These are phyloP conservation scores for Chlorella sp. DNA, from an alignment of 139 green algal genomes.

Conservation along the genomic window DNA sequence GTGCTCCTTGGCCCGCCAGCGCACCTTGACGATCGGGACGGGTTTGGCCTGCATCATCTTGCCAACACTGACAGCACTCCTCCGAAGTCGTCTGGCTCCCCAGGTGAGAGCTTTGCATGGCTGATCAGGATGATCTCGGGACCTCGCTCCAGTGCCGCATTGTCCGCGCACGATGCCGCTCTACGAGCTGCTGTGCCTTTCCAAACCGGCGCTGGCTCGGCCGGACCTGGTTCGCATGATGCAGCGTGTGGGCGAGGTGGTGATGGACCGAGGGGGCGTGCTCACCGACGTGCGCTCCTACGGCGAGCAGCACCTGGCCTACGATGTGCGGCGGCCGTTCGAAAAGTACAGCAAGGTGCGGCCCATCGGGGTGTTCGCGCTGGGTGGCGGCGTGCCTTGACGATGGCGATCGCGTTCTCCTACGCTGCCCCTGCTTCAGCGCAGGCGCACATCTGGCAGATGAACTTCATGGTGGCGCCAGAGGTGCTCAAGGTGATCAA, in stretches of 20 bases:
- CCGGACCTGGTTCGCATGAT: constrained; percentile 41
- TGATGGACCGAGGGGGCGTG: constrained; percentile 59
- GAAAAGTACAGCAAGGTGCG: constrained; percentile 48
- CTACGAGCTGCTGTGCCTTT: constrained; percentile 77
- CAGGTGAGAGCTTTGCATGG: no score
- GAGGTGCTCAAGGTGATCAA: constrained; percentile 45
- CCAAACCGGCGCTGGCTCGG: constrained; percentile 37
- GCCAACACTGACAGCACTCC: no score
- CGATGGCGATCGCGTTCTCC: not conserved
- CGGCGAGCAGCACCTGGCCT: constrained; percentile 64
- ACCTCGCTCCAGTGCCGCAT: no score
- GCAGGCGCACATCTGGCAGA: constrained; percentile 72
- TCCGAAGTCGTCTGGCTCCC: no score
- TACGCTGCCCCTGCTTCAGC: not conserved
- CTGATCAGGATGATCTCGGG: no score
- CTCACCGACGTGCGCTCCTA: constrained; percentile 63
- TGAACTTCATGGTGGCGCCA: constrained; percentile 57
- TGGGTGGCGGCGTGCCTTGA: not conserved
- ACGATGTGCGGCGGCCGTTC: constrained; percentile 56
- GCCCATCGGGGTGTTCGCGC: not conserved
- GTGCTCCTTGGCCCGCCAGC: no score
- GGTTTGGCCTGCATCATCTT: no score
- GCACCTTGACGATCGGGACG: no score
- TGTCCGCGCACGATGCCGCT: no score
- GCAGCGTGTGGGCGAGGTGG: constrained; percentile 28